A percentile compares a stretch with the other conserved stretches of the same genome.
Evolutionary conservation across 345 rosid species (phyloP).

Genomic region (Adansonia digitata): DNA sequence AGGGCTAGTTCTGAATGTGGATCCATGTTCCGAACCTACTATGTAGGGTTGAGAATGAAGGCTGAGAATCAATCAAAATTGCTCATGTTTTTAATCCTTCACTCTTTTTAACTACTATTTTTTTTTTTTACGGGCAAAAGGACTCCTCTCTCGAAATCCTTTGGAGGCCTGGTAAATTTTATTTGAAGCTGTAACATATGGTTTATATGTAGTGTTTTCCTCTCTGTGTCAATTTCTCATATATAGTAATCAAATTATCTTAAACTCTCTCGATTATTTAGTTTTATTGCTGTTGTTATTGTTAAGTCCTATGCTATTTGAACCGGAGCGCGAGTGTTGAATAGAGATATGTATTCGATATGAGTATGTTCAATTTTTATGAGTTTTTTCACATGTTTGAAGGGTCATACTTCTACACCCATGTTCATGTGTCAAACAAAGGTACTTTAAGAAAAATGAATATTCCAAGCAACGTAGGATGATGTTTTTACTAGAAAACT

Average conservation of each 20-base stretch:
- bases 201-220: constrained; percentile 1
- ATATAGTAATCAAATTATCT: neutral
- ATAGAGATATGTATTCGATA: too few relatives aligned
- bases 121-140: constrained; percentile 6
- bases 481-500: neutral
- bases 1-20: constrained; percentile 36
- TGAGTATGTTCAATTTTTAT: too few relatives aligned
- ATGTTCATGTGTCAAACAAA: too few relatives aligned
- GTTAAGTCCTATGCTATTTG: too few relatives aligned
- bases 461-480: too few relatives aligned
- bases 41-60: constrained; percentile 6
- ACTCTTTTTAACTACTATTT: neutral
- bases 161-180: constrained; percentile 2
- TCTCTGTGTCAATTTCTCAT: constrained; percentile 2
- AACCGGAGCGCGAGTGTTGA: too few relatives aligned
- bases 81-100: neutral
- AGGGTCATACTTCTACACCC: too few relatives aligned
- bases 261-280: neutral
- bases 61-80: constrained; percentile 5
- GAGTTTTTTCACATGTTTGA: too few relatives aligned
- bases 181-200: constrained; percentile 16
- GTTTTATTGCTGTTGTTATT: neutral
- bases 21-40: constrained; percentile 9
- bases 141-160: constrained; percentile 7
- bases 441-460: too few relatives aligned